Conservation (phyloP, 2,329 filamentous ascomycete genomes). For the Metarhizium brunneum region DNA sequence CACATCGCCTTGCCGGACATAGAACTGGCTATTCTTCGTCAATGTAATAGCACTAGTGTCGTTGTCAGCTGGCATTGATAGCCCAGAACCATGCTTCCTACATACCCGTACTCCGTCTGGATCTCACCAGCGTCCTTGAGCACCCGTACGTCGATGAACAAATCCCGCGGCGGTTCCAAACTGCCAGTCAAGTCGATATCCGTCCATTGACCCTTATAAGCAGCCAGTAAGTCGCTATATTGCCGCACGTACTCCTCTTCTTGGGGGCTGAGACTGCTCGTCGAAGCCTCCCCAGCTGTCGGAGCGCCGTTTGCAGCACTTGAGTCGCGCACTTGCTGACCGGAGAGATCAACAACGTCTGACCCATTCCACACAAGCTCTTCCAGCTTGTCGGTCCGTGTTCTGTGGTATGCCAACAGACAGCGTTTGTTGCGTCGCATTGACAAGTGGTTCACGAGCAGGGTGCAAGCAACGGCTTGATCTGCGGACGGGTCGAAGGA, state of each 20-base stretch:
- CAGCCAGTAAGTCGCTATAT: conserved; percentile 86
- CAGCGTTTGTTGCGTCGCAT: conserved; percentile 97
- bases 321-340: conserved; percentile 41
- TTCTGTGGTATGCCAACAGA: conserved; percentile 86
- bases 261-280: conserved; percentile 82
- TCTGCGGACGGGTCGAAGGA: conserved; percentile 79
- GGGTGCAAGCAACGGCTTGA: conserved; percentile 74
- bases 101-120: conserved; percentile 95
- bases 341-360: conserved; percentile 66
- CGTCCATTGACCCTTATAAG: conserved; percentile 97
- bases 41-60: conserved; percentile 73
- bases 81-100: conserved; percentile 38
- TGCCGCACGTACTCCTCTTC: conserved; percentile 93
- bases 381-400: conserved; percentile 83
- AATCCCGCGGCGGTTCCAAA: conserved; percentile 83
- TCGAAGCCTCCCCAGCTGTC: conserved; percentile 37
- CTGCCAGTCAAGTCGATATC: conserved; percentile 93
- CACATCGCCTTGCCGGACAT: conserved; percentile 90
- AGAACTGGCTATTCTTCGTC: conserved; percentile 97
- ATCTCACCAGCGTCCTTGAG: conserved; percentile 97
- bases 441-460: conserved; percentile 87
- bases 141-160: conserved; percentile 95
- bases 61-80: conserved; percentile 10
- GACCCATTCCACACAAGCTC: conserved; percentile 87
- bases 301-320: conserved; percentile 22